Base-by-base conservation (phyloP, 2,329 filamentous ascomycete genomes). In the Neonectria neomacrospora region DNA sequence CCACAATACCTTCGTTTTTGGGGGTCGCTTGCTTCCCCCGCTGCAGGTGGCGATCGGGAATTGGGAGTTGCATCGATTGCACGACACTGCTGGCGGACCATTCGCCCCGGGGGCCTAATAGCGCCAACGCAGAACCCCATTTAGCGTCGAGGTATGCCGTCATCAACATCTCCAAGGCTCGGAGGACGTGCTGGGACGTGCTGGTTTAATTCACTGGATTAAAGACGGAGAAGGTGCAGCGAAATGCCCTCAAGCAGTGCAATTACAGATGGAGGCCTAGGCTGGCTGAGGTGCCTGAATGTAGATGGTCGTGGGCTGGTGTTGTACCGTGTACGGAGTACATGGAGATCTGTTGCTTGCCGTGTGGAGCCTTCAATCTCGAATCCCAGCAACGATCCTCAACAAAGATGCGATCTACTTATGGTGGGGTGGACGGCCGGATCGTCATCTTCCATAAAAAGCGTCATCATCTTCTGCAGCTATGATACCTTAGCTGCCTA, bases 31-130 rank as follows among this genome's bases (percentile, higher is more conserved):
- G 20, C 26, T n/a, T 22, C 12, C 47, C 26, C 47, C 47, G 47
- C 47, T 28, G 28, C 47, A 50, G n/a, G 18, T 50, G n/a, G 47
- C 47, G 28, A 50, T 50, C 47, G 47, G 10, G 47, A 30, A 12
- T 50, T 50, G 32, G 28, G 47, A 32, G 10, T 18, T 18, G 10
- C 26, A 50, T 50, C 47, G 47, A 32, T 28, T 9, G 8, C 37
- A 11, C 37, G n/a, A 41, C 37, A 20, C 16, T 5, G 11, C 10
- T 12, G 9, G n/a, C 47, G 47, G 47, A 20, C 47, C 47, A 50
- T 34, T 50, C 10, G 28, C 47, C 26, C 26, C 47, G 47, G 47
- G 47, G 4, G 26, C 47, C 11, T 32, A n/a, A 50, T 48, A 48
- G 16, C 44, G 23, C 44, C n/a, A 28, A 30, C n/a, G 28, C 47